Conservation (phyloP, 1,139 yeast species). For the Diutina ranongensis region DNA sequence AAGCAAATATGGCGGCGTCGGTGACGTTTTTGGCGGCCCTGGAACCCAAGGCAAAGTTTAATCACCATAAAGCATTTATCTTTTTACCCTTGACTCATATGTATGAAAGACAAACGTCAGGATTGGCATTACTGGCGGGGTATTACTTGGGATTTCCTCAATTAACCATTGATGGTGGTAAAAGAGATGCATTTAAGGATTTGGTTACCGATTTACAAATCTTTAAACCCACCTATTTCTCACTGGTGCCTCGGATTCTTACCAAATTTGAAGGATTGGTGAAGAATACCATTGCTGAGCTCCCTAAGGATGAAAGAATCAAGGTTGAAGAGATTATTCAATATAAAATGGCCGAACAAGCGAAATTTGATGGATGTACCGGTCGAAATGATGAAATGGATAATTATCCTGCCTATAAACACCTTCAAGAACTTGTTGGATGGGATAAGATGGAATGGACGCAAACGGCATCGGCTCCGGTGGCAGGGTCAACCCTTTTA, state of each 20-base stretch:
- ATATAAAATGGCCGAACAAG: slow-evolving; percentile 10
- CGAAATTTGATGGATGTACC: slow-evolving; percentile 9
- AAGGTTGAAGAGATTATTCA: slow-evolving; percentile 10
- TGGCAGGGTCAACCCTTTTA: slow-evolving; percentile 11
- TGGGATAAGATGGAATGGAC: slow-evolving; percentile 14
- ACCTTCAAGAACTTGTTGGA: slow-evolving; percentile 11
- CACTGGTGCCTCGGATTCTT: slow-evolving; percentile 22
- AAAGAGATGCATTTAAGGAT: slow-evolving; percentile 10
- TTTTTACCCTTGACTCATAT: slow-evolving; percentile 11
- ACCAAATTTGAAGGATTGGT: slow-evolving; percentile 22
- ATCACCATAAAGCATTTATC: slow-evolving; percentile 14
- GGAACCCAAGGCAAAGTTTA: slow-evolving; percentile 11
- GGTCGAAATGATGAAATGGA: slow-evolving; percentile 7
- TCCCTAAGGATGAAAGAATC: background rate
- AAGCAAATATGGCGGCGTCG: slow-evolving; percentile 18
- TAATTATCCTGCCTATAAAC: slow-evolving; percentile 11
- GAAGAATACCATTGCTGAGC: slow-evolving; percentile 10
- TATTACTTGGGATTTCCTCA: slow-evolving; percentile 35
- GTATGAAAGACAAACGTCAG: slow-evolving; percentile 22
- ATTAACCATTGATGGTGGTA: slow-evolving; percentile 13
- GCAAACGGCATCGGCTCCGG: slow-evolving; percentile 15
- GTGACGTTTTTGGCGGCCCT: slow-evolving; percentile 12
- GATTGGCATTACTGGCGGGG: slow-evolving; percentile 20
- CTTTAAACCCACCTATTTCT: slow-evolving; percentile 20
- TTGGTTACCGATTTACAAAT: slow-evolving; percentile 26